A percentile compares a stretch with the other conserved stretches of the same genome.
These are phyloP conservation scores for Trichosporon ovoides DNA, from an alignment of 1,284 basidiomycete species.

Conservation along the genomic window DNA sequence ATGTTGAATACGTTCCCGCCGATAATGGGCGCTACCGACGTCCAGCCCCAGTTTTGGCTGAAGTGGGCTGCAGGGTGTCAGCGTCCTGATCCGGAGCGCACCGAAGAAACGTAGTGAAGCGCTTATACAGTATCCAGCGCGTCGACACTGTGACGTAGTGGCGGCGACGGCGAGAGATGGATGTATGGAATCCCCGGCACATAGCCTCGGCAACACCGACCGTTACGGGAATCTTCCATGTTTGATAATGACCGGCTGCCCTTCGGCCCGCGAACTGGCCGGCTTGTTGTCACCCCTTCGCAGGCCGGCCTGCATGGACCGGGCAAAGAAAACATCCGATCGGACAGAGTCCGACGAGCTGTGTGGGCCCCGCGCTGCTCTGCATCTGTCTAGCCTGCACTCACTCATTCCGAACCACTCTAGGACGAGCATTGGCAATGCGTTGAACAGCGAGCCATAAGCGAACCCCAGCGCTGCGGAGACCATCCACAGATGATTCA, in stretches of 20 bases:
- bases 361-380: neutral
- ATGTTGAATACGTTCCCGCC: slow-evolving; percentile 81
- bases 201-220: neutral
- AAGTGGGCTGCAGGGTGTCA: slow-evolving; percentile 17
- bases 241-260: neutral
- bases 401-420: slow-evolving; percentile 80
- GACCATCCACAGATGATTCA: slow-evolving; percentile 66
- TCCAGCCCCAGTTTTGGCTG: slow-evolving; percentile 78
- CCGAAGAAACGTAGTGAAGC: neutral
- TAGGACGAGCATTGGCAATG: slow-evolving; percentile 67
- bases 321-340: neutral
- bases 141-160: neutral
- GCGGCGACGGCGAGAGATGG: neutral
- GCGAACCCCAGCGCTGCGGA: slow-evolving; percentile 66
- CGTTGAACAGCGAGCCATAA: slow-evolving; percentile 73
- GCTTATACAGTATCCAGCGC: neutral
- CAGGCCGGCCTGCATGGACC: neutral
- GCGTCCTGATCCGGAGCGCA: neutral
- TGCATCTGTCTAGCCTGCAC: slow-evolving; percentile 29
- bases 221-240: neutral
- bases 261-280: neutral
- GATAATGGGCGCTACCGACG: slow-evolving; percentile 67
- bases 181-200: neutral
- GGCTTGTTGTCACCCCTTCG: neutral
- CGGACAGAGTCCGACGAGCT: neutral